Conservation (phyloP, 2,329 filamentous ascomycete species). For the Claviceps paspali region DNA sequence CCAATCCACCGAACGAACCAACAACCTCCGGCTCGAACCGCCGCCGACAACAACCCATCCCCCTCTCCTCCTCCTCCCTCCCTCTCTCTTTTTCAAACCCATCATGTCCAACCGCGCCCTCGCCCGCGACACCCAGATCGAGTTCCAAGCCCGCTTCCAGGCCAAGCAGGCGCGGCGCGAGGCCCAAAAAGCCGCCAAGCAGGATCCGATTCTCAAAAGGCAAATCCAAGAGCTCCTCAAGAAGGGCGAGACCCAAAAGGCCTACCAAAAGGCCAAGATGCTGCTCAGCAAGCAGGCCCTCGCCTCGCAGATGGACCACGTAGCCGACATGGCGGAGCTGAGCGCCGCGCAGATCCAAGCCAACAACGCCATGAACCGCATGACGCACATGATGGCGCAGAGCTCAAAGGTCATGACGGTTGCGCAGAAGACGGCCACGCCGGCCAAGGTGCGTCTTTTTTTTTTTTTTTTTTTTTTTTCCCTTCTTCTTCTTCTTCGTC, state of each 20-base stretch:
- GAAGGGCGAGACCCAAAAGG: conserved; percentile 47
- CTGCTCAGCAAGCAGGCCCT: conserved; percentile 46
- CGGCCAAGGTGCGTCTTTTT: conserved; percentile 30
- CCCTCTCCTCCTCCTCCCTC: too few relatives aligned
- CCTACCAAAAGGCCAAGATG: conserved; percentile 48
- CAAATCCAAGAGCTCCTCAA: conserved; percentile 49
- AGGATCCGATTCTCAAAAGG: conserved; percentile 45
- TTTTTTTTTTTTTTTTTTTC: background rate
- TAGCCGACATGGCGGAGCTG: conserved; percentile 48
- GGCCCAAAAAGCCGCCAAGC: conserved; percentile 44
- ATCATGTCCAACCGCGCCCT: conserved; percentile 44
- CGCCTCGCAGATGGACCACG: conserved; percentile 48
- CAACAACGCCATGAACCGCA: conserved; percentile 50
- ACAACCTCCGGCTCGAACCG: too few relatives aligned
- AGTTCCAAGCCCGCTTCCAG: conserved; percentile 49
- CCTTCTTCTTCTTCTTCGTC: background rate
- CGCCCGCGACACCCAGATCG: conserved; percentile 45
- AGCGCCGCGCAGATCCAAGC: conserved; percentile 46
- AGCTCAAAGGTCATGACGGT: conserved; percentile 42
- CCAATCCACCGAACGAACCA: too few relatives aligned
- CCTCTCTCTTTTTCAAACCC: too few relatives aligned
- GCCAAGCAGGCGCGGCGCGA: conserved; percentile 47
- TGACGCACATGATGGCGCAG: conserved; percentile 48
- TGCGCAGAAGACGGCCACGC: conserved; percentile 43
- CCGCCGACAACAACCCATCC: too few relatives aligned